Evolutionary conservation across 2,329 filamentous ascomycete genomes (phyloP).

Genomic region (Diaporthe vexans): DNA sequence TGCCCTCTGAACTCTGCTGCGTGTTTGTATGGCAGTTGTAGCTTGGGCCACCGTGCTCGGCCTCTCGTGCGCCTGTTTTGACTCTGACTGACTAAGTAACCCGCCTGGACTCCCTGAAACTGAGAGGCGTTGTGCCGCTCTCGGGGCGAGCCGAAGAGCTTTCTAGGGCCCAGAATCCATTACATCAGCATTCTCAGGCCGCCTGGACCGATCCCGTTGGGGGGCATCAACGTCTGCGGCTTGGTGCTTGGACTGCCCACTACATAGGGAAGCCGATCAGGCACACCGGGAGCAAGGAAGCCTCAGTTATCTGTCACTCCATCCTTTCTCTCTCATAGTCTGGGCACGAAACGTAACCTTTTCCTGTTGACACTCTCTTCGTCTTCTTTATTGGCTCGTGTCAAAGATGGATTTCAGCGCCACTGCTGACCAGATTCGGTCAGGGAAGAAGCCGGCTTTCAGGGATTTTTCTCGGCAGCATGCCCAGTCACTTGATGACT

Average conservation of each 20-base stretch:
- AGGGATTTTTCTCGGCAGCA: slow-evolving; percentile 63
- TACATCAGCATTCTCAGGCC: slow-evolving; percentile 21
- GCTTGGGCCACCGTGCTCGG: not conserved
- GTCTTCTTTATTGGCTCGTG: not conserved
- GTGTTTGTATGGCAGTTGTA: not conserved
- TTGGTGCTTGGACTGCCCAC: not conserved
- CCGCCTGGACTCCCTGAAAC: not conserved
- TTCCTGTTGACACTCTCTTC: not conserved
- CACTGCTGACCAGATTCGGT: slow-evolving; percentile 57
- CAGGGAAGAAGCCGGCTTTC: slow-evolving; percentile 59
- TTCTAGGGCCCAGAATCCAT: not conserved
- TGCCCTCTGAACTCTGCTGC: not conserved
- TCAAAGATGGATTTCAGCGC: slow-evolving; percentile 55
- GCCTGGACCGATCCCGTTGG: not conserved
- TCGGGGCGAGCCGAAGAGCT: slow-evolving; percentile 29
- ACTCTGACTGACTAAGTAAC: not conserved
- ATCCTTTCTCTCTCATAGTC: not conserved
- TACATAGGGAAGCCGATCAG: slow-evolving; percentile 27
- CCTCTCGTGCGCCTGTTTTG: not conserved
- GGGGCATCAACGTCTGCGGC: too few species aligned
- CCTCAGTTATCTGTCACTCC: not conserved
- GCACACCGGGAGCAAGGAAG: not conserved
- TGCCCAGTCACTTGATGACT: slow-evolving; percentile 67
- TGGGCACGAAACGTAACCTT: not conserved
- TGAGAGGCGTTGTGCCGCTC: slow-evolving; percentile 1